These are phyloP conservation scores for Apiospora rasikravindrae DNA, from an alignment of 2,329 filamentous ascomycete species.

Conservation along the genomic window DNA sequence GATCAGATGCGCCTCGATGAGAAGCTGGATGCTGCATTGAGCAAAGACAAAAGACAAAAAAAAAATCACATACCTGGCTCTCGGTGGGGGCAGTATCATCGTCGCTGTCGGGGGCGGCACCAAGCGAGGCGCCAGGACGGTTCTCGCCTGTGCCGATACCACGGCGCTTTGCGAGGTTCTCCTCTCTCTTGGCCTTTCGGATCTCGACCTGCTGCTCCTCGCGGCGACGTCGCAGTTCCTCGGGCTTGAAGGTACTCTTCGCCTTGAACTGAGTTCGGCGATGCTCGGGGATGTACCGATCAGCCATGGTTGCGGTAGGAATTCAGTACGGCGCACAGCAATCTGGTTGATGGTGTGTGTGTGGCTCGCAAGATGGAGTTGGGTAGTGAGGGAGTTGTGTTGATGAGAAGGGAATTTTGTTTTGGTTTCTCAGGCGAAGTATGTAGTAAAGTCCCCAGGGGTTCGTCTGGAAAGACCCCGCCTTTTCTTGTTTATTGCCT, in stretches of 20 bases:
- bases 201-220: slow-evolving; percentile 99
- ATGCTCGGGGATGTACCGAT: slow-evolving; percentile 99
- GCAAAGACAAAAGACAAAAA: slow-evolving; percentile 26
- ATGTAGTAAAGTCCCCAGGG: slow-evolving; percentile 19
- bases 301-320: slow-evolving; percentile 75
- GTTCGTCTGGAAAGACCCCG: slow-evolving; percentile 18
- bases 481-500: slow-evolving; percentile 15
- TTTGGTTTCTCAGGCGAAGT: slow-evolving; percentile 12
- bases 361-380: slow-evolving; percentile 14
- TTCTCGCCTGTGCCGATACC: slow-evolving; percentile 85
- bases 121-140: slow-evolving; percentile 80
- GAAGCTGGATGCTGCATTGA: slow-evolving; percentile 23
- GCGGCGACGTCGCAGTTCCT: slow-evolving; percentile 96
- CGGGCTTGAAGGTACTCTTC: slow-evolving; percentile 98
- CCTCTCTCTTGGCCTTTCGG: slow-evolving; percentile 96
- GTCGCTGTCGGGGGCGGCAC: slow-evolving; percentile 92
- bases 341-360: slow-evolving; percentile 15
- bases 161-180: slow-evolving; percentile 97
- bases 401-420: slow-evolving; percentile 19
- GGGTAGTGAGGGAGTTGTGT: slow-evolving; percentile 9
- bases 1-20: neutral
- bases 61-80: slow-evolving; percentile 77
- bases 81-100: slow-evolving; percentile 96
- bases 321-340: slow-evolving; percentile 7
- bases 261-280: slow-evolving; percentile 99